Evolutionary conservation across 2,329 filamentous ascomycete genomes (phyloP), one percentile per base, ranked within the genome.

Genomic region (Phyllosticta citrichinensis): DNA sequence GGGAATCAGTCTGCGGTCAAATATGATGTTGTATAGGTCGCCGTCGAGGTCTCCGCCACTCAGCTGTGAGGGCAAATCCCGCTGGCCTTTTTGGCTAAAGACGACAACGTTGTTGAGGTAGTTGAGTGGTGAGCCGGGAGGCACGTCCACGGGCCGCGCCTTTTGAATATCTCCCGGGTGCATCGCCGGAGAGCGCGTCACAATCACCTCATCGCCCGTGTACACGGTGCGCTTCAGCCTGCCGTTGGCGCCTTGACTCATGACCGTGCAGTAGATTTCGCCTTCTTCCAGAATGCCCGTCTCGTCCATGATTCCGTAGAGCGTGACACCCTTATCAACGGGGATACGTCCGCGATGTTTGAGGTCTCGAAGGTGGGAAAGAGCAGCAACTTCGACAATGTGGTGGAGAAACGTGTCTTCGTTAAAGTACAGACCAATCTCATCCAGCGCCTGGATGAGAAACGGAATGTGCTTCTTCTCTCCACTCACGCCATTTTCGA

Each of bases 221-320:
- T 71, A 53, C 3, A 63, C 61, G 10, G 30, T 59, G 14, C 63
- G 64, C 35, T 64, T 62, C 35, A 55, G 22, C 8, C 63, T 62
- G 1, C 66, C 67, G n/a, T 62, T 58, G 1, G 67, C 67, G 19
- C 73, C 66, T 14, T 73, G 67, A 55, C 63, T 76, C 54, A 84
- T 77, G 47, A 81, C 83, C 0, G 82, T 81, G 58, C 88, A 81
- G 66, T 85, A 92, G 0, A 93, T 81, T 64, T 95, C 78, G 0
- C 82, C 81, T 67, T 89, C 85, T 10, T 80, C 65, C 0, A 96
- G 76, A 40, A 80, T 82, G 0, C 82, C 83, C 0, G 88, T 91
- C 71, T 95, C 90, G 64, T 96, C 91, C 83, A 94, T 88, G 57
- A 95, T 80, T 0, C 91, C 91, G 66, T 91, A 91, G 0, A 95